These are phyloP conservation scores for Coemansia interrupta DNA, from an alignment of 192 early-diverging fungal genomes.

Conservation along the genomic window DNA sequence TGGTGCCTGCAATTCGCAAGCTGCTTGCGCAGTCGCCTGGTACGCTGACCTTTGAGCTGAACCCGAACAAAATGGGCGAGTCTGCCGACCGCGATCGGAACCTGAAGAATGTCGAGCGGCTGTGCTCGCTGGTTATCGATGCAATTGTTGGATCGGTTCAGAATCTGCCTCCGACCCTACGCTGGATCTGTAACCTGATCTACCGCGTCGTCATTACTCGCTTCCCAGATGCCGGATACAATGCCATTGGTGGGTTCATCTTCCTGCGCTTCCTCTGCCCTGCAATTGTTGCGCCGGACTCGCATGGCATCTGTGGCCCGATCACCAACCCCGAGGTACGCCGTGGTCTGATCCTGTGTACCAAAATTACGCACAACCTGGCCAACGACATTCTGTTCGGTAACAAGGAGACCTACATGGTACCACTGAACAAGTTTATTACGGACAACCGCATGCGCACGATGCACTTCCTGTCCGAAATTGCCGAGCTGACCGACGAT, in stretches of 20 bases:
- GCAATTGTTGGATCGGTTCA: conserved; percentile 72
- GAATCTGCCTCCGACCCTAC: conserved; percentile 67
- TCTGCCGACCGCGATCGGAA: conserved; percentile 70
- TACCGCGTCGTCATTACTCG: conserved; percentile 69
- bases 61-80: conserved; percentile 69
- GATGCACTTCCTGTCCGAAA: conserved; percentile 72
- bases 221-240: conserved; percentile 81
- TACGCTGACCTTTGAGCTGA: conserved; percentile 85
- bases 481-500: conserved; percentile 59
- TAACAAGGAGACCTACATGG: conserved; percentile 93
- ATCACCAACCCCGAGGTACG: conserved; percentile 68
- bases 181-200: conserved; percentile 80
- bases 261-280: conserved; percentile 96
- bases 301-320: conserved; percentile 67
- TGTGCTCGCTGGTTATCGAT: conserved; percentile 77
- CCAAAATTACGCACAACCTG: conserved; percentile 94
- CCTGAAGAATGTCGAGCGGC: conserved; percentile 70
- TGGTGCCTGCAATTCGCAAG: conserved; percentile 75
- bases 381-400: conserved; percentile 96
- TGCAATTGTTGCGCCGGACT: conserved; percentile 89
- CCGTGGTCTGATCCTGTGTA: conserved; percentile 83
- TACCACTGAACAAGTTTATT: conserved; percentile 84
- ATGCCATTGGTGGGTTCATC: conserved; percentile 90
- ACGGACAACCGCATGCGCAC: conserved; percentile 77
- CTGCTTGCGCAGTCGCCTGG: conserved; percentile 61